phyloP scores from a whole-genome alignment of 306 rosid species.

The Ormosia emarginata region DNA sequence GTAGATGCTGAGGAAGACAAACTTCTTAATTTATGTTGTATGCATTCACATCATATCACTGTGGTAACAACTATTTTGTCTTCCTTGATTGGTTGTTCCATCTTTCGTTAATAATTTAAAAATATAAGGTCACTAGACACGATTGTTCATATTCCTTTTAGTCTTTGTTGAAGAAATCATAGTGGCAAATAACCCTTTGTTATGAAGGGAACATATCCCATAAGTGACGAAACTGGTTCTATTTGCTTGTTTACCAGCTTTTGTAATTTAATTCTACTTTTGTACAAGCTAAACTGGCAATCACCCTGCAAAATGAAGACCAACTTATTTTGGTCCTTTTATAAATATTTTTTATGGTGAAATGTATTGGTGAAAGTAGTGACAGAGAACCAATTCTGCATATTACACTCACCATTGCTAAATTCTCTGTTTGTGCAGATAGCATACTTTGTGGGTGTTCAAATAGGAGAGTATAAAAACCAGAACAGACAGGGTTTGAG shows the following conservation, averaged over 20 bases:
- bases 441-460: conserved; percentile 85
- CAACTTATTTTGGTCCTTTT: background rate
- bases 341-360: background rate
- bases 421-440: conserved; percentile 45
- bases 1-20: background rate
- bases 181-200: background rate
- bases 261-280: background rate
- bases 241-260: background rate
- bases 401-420: background rate
- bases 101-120: background rate
- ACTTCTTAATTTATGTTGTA: background rate
- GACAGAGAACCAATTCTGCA: background rate
- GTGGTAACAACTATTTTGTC: background rate
- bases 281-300: background rate
- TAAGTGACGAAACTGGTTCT: background rate
- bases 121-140: background rate
- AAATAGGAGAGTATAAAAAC: conserved; percentile 60
- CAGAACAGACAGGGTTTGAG: conserved; percentile 47
- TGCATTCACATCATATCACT: background rate
- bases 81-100: background rate
- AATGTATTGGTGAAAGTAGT: background rate
- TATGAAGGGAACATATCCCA: background rate
- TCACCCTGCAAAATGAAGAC: background rate
- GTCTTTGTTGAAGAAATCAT: background rate
- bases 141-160: background rate